These are phyloP conservation scores for Lichtheimia ramosa DNA, from an alignment of 371 early-diverging fungal genomes.

Conservation along the genomic window DNA sequence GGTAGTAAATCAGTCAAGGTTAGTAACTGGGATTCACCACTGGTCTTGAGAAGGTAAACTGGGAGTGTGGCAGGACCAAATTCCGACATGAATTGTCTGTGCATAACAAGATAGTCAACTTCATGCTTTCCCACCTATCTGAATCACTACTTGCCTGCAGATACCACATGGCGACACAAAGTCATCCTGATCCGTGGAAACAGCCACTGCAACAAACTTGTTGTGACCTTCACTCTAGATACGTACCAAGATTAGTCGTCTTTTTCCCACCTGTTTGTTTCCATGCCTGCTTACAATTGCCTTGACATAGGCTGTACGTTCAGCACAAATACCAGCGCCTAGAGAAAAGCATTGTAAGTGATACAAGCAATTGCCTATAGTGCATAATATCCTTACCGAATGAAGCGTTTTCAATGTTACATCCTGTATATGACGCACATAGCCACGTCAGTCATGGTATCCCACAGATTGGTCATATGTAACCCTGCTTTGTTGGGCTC, in stretches of 20 bases:
- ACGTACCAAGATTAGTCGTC: not conserved
- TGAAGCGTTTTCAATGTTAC: slow-evolving; percentile 84
- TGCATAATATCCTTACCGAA: slow-evolving; percentile 50
- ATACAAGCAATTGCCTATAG: not conserved
- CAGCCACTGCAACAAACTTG: slow-evolving; percentile 66
- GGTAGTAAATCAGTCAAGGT: slow-evolving; percentile 64
- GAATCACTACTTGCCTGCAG: slow-evolving; percentile 55
- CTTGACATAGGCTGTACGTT: slow-evolving; percentile 81
- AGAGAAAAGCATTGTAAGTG: slow-evolving; percentile 15
- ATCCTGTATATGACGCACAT: slow-evolving; percentile 43
- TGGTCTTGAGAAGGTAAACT: slow-evolving; percentile 58
- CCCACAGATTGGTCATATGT: no score
- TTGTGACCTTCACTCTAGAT: slow-evolving; percentile 68
- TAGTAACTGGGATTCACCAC: slow-evolving; percentile 47
- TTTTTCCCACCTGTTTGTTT: not conserved
- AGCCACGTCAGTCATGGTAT: no score
- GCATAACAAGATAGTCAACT: no score
- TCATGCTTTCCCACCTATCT: no score
- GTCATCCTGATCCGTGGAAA: slow-evolving; percentile 58
- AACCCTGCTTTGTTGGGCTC: no score
- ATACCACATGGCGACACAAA: slow-evolving; percentile 78
- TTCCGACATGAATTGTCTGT: slow-evolving; percentile 80
- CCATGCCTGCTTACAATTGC: slow-evolving; percentile 61
- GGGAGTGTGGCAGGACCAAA: slow-evolving; percentile 61
- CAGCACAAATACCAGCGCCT: slow-evolving; percentile 80